Evolutionary conservation across 768 basidiomycete species (phyloP), one percentile per base, ranked within the genome.

Genomic region (Pleurotus pulmonarius): DNA sequence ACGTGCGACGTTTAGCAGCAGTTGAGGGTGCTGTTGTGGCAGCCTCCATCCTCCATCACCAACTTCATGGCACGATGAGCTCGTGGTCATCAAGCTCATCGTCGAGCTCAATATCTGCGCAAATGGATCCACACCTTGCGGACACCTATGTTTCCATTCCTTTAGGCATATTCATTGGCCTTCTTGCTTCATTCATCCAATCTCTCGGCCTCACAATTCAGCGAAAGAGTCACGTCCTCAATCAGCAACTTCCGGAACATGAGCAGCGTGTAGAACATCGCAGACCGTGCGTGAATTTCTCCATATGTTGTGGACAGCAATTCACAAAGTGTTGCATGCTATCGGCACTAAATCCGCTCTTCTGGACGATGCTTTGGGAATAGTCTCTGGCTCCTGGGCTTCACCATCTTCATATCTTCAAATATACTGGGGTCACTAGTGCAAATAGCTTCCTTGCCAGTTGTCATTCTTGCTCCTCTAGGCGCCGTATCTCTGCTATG

Each of bases 391-490:
- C 73, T 96, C 16, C 67, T 91, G 16, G 94, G 94, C 8, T 94
- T 95, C 64, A 79, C 75, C 54, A 83, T 94, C 66, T 95, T 94
- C 77, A 84, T 95, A 57, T 85, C 86, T 26, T 92, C 93, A 49
- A 97, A 97, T 70, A 73, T 95, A 57, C 73, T 94, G 48, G 91
- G 92, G 5, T 94, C 92, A 1, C 71, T 95, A 38, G 89, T 96
- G 61, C 94, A 96, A 73, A 92, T 98, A 41, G 93, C 92, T 7
- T 90, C 93, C 2, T 83, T 98, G 11, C 94, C 94, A 2, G 92
- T 98, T 60, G 94, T 96, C 58, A 92, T 98, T 56, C 87, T 98
- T 51, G 94, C 94, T 0, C 94, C 94, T 0, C 80, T 98, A 3
- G 94, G 94, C 9, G 94, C 94, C 0, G 90, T 95, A 26, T 93